A percentile compares a stretch with the other conserved stretches of the same genome.
These are phyloP conservation scores for Gamarada debralockiae DNA, from an alignment of 495 filamentous ascomycete genomes.

Conservation along the genomic window DNA sequence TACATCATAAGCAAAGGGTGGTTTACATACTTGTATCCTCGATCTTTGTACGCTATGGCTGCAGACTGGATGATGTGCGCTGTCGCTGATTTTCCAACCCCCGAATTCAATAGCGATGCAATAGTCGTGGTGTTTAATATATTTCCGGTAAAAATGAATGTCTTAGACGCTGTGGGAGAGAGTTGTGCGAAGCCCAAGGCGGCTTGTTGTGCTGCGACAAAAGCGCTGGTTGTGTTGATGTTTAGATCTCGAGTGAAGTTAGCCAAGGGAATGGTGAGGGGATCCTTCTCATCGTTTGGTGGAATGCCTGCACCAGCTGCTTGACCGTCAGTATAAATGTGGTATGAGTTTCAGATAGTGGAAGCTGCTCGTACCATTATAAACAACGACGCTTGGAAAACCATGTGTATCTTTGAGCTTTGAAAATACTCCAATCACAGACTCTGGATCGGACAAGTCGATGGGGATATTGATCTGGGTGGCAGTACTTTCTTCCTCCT, in stretches of 20 bases:
- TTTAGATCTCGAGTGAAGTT: constrained; percentile 34
- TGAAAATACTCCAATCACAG: constrained; percentile 30
- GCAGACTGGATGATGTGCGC: constrained; percentile 41
- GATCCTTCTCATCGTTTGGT: constrained; percentile 22
- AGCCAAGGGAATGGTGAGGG: constrained; percentile 30
- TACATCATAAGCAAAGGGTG: constrained; percentile 10
- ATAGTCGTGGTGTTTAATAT: constrained; percentile 33
- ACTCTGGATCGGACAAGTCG: constrained; percentile 36
- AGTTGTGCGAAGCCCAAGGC: constrained; percentile 35
- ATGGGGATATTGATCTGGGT: constrained; percentile 31
- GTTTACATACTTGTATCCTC: constrained; percentile 40
- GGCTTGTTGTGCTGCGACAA: constrained; percentile 42
- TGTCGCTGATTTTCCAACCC: constrained; percentile 43
- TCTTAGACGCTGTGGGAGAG: constrained; percentile 30
- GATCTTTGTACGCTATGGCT: constrained; percentile 34
- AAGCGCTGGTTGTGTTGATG: constrained; percentile 41
- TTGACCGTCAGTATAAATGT: constrained; percentile 13
- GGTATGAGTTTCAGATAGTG: constrained; percentile 2
- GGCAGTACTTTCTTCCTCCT: constrained; percentile 30
- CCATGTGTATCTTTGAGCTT: constrained; percentile 33
- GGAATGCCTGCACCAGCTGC: constrained; percentile 17
- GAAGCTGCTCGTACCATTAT: constrained; percentile 35
- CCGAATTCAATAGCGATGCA: constrained; percentile 30
- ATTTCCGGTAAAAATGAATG: constrained; percentile 50
- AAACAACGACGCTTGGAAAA: constrained; percentile 40